Evolutionary conservation across 2,329 filamentous ascomycete genomes (phyloP).

Genomic region (Sphaerostilbella broomeana): DNA sequence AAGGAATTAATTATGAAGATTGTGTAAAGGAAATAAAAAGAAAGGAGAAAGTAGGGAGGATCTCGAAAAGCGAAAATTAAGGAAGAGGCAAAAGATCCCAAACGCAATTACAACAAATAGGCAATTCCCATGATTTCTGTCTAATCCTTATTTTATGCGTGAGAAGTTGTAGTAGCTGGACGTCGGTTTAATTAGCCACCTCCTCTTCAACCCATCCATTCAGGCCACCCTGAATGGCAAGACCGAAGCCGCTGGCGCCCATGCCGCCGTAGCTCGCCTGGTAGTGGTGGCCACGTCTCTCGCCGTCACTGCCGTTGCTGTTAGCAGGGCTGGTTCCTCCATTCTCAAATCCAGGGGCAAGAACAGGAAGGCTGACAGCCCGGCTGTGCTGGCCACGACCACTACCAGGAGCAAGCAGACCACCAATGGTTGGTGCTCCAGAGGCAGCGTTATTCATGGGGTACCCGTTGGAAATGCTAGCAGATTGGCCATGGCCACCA

Average conservation of each 20-base stretch:
- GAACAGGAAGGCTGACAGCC: slow-evolving; percentile 78
- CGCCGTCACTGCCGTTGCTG: slow-evolving; percentile 40
- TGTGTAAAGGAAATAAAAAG: slow-evolving; percentile 12
- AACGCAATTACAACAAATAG: slow-evolving; percentile 39
- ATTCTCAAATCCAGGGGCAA: slow-evolving; percentile 58
- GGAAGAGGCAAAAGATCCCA: slow-evolving; percentile 21
- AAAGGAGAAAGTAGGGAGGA: slow-evolving; percentile 15
- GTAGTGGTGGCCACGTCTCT: slow-evolving; percentile 60
- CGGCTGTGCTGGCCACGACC: slow-evolving; percentile 61
- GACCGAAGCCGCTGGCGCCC: slow-evolving; percentile 50
- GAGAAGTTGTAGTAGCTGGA: slow-evolving; percentile 23
- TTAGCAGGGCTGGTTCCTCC: slow-evolving; percentile 47
- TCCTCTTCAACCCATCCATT: slow-evolving; percentile 65
- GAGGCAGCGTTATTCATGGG: slow-evolving; percentile 47
- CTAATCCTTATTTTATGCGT: slow-evolving; percentile 19
- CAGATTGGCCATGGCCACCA: slow-evolving; percentile 58
- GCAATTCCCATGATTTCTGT: slow-evolving; percentile 21
- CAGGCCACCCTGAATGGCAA: slow-evolving; percentile 57
- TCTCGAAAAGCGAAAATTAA: slow-evolving; percentile 17
- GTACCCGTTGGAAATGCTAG: slow-evolving; percentile 60
- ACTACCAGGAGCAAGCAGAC: slow-evolving; percentile 67
- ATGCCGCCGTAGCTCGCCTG: slow-evolving; percentile 57
- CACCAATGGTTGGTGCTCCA: slow-evolving; percentile 64
- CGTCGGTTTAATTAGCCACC: slow-evolving; percentile 48
- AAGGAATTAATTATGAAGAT: slow-evolving; percentile 13